Base-by-base conservation (phyloP, 208 protist genomes). In the Trichomonas tenax region DNA sequence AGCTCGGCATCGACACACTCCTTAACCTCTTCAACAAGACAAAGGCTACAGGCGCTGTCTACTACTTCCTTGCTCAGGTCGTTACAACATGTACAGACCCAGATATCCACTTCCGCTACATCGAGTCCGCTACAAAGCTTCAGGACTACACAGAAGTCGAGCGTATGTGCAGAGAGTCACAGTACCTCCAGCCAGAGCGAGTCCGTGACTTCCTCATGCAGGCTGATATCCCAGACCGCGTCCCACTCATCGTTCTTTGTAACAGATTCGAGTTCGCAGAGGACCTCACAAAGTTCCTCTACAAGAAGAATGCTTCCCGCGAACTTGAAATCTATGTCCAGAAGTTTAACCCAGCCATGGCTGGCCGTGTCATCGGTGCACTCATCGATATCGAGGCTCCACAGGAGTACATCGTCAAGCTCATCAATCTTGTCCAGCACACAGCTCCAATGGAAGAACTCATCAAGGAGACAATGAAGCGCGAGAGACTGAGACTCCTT, bases 171-270 rank as follows among this genome's bases (percentile, higher is more conserved):
- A 98, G 99, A 72, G 99, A 99, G 97, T 98, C 98, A 97, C 98
- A 99, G 72, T 98, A 98, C 97, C 99, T 99, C 97, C 99, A 99
- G 97, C 97, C 99, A 31, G 98, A 99, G 97, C 84, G 96, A 58
- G 97, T 99, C 45, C 99, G 99, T 97, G 99, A 99, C 96, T 99
- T 99, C 97, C 98, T 99, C 48, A 99, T 99, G 97, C 99, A 99
- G 97, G 98, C 98, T 96, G 98, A 99, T 96, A 97, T 99, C 36
- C 97, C 98, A n/a, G 99, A 99, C 97, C 98, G 99, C 97, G 98
- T 99, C 97, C 99, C 99, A 45, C 98, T 99, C 95, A 99, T 99
- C 97, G 99, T 99, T 97, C 99, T 99, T 46, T 99, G 99, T 97
- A 99, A 99, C 97, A 98, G 98, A 96, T 99, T 99, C 97, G 98